Base-by-base conservation (phyloP, 2,329 filamentous ascomycete species). In the Hypomyces perniciosus region DNA sequence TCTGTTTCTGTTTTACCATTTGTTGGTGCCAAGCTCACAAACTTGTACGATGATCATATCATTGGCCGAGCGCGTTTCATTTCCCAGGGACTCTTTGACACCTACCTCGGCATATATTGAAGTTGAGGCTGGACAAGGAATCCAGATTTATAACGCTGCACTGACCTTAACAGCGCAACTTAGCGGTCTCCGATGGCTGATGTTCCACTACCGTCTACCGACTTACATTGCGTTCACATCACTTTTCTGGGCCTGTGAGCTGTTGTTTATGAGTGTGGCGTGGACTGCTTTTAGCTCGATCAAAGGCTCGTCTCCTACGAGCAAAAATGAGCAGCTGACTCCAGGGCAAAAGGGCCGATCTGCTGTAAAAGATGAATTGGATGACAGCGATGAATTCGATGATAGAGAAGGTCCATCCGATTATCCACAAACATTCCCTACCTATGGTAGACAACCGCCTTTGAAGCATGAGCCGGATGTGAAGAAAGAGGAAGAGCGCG, bases 151-250 rank as follows among this genome's bases (percentile, higher is more conserved):
- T 65, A 72, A 73, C 20, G 84, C 81, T 4, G 72, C 70, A 10
- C 76, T 95, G 33, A 78, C 77, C 3, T 81, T 97, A 55, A 83
- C 79, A 29, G 91, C 92, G 4, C 79, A 83, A 48, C 83, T 96
- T 56, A 77, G 79, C 8, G 92, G 92, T 0, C 66, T 96, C 54
- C 75, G 86, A 44, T 93, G 87, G 82, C 61, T 91, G 50, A 95
- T 99, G 88, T 93, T 93, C 61, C 84, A 89, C 54, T 85, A 92
- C 70, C 82, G 86, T 9, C 62, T 93, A 34, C 66, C 82, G 2
- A 83, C 83, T 5, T 90, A 90, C 52, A 47, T 86, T 1, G 61
- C 84, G 1, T 86, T 90, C 60, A 88, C 84, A 0, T 67, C 73
- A 1, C 59, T 80, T 0, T 96, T 96, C 68, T 97, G 91, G 90